Base-by-base conservation (phyloP, 345 rosid species). In the Zanthoxylum bungeanum region DNA sequence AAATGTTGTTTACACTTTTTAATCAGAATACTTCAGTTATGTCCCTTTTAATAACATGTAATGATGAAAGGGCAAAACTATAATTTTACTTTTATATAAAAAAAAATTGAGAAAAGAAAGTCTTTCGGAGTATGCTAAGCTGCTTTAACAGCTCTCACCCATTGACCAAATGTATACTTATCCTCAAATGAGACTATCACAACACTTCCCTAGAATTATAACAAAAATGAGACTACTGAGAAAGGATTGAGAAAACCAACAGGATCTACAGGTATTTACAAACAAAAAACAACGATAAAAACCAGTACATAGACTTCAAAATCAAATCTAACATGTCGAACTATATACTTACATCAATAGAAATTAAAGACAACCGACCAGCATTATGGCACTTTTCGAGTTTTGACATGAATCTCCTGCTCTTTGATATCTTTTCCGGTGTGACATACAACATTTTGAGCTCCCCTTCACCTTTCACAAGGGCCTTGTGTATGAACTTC, bases 331-430 rank as follows among this genome's bases (percentile, higher is more conserved):
- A 53, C 16, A 19, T 0, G 37, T 37, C 24, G 46, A 59, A 72
- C 9, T 22, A 47, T 53, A 33, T 6, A 81, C 97, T 90, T 66
- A 92, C 98, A 85, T 90, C 98, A 58, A 92, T 79, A 55, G 98
- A 85, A 65, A 92, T 89, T 66, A 94, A 85, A 71, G 98, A 86
- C 73, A 92, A 91, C 44, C 83, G 87, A 22, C 91, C 93, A 40
- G 87, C 87, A 64, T 73, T 80, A 59, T 92, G 89, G 71, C 97
- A 90, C 65, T 92, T 94, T 82, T 94, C 98, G 44, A 94, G 98
- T 85, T 94, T 92, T n/a, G 98, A 94, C 97, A 94, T 94, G 73
- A 94, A 94, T 71, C 98, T 83, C 80, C 90, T 94, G 89, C 98
- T 94, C 85, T 94, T 94, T 28, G 98, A 94, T 77, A 94, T 86